A percentile compares a stretch with the other conserved stretches of the same genome.
phyloP scores from a whole-genome alignment of 108 stramenopile species.

The Conticribra guillardii region DNA sequence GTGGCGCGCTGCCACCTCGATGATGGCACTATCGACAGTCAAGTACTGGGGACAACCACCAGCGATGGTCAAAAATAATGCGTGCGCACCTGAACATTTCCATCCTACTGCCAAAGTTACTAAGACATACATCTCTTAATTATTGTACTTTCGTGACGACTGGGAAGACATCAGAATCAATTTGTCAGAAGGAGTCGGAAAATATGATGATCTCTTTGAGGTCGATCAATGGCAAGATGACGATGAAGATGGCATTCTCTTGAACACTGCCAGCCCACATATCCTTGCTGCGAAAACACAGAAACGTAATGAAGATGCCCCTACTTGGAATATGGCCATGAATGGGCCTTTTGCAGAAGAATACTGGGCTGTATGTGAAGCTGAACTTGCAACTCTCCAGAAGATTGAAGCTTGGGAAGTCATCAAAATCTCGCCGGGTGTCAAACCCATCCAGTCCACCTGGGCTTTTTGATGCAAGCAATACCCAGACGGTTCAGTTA shows the following conservation, averaged over 20 bases:
- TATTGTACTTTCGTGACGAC: not conserved
- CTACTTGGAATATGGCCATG: constrained; percentile 37
- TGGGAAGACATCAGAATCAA: not conserved
- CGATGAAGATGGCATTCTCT: not conserved
- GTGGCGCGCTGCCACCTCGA: not conserved
- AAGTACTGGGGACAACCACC: not conserved
- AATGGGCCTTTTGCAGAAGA: constrained; percentile 25
- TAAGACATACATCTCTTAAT: not conserved
- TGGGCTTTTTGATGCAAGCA: constrained; percentile 58
- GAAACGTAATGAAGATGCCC: constrained; percentile 46
- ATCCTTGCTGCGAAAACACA: constrained; percentile 32
- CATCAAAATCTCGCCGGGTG: constrained; percentile 1
- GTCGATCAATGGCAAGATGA: not conserved
- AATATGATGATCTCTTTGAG: not conserved
- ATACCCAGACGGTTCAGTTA: constrained; percentile 46
- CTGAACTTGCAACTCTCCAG: constrained; percentile 23
- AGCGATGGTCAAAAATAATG: not conserved
- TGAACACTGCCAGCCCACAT: constrained; percentile 15
- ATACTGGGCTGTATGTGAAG: constrained; percentile 19
- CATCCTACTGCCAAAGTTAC: not conserved
- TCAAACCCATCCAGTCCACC: constrained; percentile 36
- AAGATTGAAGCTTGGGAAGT: constrained; percentile 23
- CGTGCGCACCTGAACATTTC: not conserved
- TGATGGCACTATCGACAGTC: not conserved
- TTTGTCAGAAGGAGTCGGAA: not conserved